Conservation (phyloP, 495 filamentous ascomycete genomes). For the Thozetella sp. region DNA sequence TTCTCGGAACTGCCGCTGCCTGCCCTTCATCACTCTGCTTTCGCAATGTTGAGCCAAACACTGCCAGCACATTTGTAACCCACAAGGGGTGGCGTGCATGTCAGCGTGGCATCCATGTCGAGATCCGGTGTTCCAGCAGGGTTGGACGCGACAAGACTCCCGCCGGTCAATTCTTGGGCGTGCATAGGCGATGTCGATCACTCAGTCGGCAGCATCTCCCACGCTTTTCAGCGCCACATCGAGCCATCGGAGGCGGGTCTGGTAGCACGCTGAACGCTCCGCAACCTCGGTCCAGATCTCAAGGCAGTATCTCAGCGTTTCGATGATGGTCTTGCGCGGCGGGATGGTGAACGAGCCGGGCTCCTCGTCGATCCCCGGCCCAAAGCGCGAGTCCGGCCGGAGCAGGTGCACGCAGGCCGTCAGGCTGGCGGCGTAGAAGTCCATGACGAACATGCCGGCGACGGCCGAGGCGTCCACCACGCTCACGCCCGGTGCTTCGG, state of each 20-base stretch:
- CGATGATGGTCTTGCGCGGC: slow-evolving; percentile 9
- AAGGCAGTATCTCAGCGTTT: slow-evolving; percentile 7
- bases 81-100: too few species aligned
- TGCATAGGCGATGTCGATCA: too few species aligned
- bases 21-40: too few species aligned
- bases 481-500: background rate
- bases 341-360: slow-evolving; percentile 2
- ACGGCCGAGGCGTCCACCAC: background rate
- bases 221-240: slow-evolving; percentile 1
- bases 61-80: too few species aligned
- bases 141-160: too few species aligned
- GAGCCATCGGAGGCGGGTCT: background rate
- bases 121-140: too few species aligned
- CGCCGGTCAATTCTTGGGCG: too few species aligned
- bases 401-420: slow-evolving; percentile 9
- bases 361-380: slow-evolving; percentile 1
- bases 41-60: too few species aligned
- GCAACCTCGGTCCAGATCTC: slow-evolving; percentile 8
- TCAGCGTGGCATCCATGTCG: too few species aligned
- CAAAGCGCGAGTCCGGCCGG: slow-evolving; percentile 4
- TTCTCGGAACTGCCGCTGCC: too few species aligned
- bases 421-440: slow-evolving; percentile 10
- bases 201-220: background rate
- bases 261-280: background rate
- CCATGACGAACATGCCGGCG: slow-evolving; percentile 7